These are phyloP conservation scores for Penicillium sp. DNA, from an alignment of 2,329 filamentous ascomycete genomes.

Conservation along the genomic window DNA sequence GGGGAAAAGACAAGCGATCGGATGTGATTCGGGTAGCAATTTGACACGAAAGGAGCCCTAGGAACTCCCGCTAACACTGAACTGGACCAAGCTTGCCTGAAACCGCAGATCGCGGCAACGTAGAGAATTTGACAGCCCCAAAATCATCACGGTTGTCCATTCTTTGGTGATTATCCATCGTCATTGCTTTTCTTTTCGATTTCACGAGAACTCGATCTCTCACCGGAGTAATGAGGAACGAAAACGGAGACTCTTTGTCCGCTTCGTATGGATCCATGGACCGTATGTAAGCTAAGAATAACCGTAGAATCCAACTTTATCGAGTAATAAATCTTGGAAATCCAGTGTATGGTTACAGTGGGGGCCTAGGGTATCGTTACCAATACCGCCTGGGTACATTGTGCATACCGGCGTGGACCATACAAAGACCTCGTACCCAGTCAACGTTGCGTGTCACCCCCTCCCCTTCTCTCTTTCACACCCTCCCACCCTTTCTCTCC, in stretches of 20 bases:
- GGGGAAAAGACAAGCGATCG: background rate
- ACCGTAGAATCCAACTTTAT: background rate
- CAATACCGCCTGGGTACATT: constrained; percentile 2
- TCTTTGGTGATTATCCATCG: background rate
- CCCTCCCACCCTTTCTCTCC: background rate
- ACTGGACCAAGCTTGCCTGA: constrained; percentile 11
- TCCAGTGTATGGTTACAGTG: background rate
- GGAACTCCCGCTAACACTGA: constrained; percentile 5
- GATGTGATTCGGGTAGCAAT: background rate
- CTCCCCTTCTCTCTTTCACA: constrained; percentile 9
- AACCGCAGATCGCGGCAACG: constrained; percentile 15
- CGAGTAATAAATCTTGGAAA: background rate
- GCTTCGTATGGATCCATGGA: background rate
- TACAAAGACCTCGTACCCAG: constrained; percentile 11
- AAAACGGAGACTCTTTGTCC: background rate
- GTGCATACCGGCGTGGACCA: constrained; percentile 4
- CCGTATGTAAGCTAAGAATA: background rate
- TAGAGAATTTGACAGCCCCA: constrained; percentile 7
- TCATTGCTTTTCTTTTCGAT: background rate
- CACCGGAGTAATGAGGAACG: background rate
- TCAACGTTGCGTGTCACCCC: constrained; percentile 9
- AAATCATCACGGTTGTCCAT: background rate
- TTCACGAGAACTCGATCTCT: background rate
- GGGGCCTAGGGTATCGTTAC: background rate
- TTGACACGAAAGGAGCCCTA: constrained; percentile 14